Evolutionary conservation across 768 basidiomycete species (phyloP).

Genomic region (Trametes cingulata): DNA sequence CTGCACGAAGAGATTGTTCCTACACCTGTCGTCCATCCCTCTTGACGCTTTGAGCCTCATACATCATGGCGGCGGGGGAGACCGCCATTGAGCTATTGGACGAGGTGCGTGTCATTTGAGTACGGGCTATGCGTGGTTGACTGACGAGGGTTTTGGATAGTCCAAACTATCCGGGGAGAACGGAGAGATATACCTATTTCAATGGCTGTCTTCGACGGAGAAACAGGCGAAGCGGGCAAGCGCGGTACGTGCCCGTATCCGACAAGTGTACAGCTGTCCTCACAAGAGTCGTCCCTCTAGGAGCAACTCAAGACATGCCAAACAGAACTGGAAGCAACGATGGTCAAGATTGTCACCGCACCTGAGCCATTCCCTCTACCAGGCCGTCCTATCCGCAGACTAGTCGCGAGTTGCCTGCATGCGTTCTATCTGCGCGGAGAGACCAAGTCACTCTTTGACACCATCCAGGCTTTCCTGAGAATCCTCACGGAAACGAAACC

Average conservation of each 20-base stretch:
- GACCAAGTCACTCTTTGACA: slow-evolving; percentile 84
- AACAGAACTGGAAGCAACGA: slow-evolving; percentile 54
- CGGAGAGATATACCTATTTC: slow-evolving; percentile 81
- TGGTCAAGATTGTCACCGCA: slow-evolving; percentile 70
- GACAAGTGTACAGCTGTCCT: not conserved
- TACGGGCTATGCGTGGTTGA: not conserved
- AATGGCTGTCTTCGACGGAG: slow-evolving; percentile 75
- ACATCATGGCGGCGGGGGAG: slow-evolving; percentile 14
- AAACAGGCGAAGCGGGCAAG: slow-evolving; percentile 50
- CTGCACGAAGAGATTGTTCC: too few relatives aligned
- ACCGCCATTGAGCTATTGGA: slow-evolving; percentile 14
- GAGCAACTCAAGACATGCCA: slow-evolving; percentile 67
- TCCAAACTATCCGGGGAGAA: slow-evolving; percentile 70
- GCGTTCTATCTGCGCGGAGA: slow-evolving; percentile 78
- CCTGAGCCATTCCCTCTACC: slow-evolving; percentile 74
- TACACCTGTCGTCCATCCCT: not conserved
- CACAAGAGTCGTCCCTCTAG: slow-evolving; percentile 37
- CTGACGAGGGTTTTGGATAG: slow-evolving; percentile 36
- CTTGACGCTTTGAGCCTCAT: too few relatives aligned
- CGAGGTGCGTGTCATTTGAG: slow-evolving; percentile 1
- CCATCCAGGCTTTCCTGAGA: slow-evolving; percentile 74
- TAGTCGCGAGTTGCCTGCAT: slow-evolving; percentile 77
- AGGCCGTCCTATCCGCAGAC: slow-evolving; percentile 81
- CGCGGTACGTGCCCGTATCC: slow-evolving; percentile 45
- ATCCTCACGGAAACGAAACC: slow-evolving; percentile 72